Evolutionary conservation across 2,329 filamentous ascomycete genomes (phyloP).

Genomic region (Botryosphaeria agaves): DNA sequence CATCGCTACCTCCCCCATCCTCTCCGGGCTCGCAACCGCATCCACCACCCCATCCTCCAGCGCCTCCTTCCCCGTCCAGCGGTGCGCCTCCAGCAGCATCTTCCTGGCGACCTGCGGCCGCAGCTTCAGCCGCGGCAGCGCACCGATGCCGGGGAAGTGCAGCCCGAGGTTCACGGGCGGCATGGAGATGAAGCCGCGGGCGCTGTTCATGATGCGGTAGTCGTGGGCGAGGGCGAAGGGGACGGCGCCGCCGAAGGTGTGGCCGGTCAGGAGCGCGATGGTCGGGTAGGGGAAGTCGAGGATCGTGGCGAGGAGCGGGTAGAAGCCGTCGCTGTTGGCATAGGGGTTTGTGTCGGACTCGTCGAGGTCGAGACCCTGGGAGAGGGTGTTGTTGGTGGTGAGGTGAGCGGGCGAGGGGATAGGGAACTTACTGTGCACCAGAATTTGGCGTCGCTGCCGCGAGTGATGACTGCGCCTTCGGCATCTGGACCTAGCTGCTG

Average conservation of each 20-base stretch:
- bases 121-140: conserved; percentile 34
- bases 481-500: conserved; percentile 26
- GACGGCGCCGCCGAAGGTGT: conserved; percentile 31
- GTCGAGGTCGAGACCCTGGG: conserved; percentile 15
- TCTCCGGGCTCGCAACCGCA: conserved; percentile 28
- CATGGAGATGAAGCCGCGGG: conserved; percentile 30
- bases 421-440: too few relatives aligned
- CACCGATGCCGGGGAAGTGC: conserved; percentile 37
- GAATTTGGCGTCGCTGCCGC: conserved; percentile 31
- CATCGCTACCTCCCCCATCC: conserved; percentile 30
- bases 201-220: conserved; percentile 30
- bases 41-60: conserved; percentile 36
- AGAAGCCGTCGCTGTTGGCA: conserved; percentile 18
- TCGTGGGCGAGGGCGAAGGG: conserved; percentile 30
- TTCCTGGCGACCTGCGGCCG: conserved; percentile 32
- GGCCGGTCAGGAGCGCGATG: conserved; percentile 28
- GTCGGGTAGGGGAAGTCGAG: conserved; percentile 24
- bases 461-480: conserved; percentile 35
- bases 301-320: conserved; percentile 17
- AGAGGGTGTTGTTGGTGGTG: too few relatives aligned
- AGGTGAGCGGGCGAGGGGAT: too few relatives aligned
- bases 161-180: conserved; percentile 37
- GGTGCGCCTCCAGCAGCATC: conserved; percentile 38
- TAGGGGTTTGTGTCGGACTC: conserved; percentile 16
- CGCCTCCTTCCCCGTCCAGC: conserved; percentile 35